Conservation (phyloP, 257 asterid species). For the Solanum bulbocastanum region DNA sequence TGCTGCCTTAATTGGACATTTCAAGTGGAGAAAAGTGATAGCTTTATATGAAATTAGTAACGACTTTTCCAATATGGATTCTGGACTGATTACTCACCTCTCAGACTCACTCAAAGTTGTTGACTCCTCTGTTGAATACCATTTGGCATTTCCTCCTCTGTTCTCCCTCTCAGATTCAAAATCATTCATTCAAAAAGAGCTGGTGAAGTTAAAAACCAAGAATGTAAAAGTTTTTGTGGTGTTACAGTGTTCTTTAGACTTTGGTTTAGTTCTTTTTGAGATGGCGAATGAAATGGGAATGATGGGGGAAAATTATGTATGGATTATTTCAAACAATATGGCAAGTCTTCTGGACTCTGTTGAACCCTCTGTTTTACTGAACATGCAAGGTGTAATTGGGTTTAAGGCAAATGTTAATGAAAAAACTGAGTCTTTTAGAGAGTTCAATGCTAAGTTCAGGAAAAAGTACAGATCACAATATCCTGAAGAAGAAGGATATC, state of each 20-base stretch:
- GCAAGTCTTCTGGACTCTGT: constrained; percentile 39
- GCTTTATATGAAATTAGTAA: constrained; percentile 24
- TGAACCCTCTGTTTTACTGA: constrained; percentile 16
- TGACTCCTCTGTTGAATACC: constrained; percentile 17
- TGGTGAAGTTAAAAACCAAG: constrained; percentile 16
- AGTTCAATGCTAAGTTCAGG: constrained; percentile 24
- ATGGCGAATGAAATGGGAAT: constrained; percentile 37
- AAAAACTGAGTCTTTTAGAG: not conserved
- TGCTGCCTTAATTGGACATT: constrained; percentile 36
- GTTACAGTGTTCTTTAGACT: constrained; percentile 29
- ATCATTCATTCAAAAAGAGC: constrained; percentile 9
- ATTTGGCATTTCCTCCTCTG: constrained; percentile 22
- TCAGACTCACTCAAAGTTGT: constrained; percentile 28
- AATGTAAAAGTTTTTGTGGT: constrained; percentile 23
- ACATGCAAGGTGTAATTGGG: constrained; percentile 56
- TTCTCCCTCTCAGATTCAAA: constrained; percentile 10
- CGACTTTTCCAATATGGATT: constrained; percentile 14
- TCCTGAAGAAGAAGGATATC: constrained; percentile 26
- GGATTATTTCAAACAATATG: constrained; percentile 46
- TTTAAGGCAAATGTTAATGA: constrained; percentile 20
- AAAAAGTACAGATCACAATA: constrained; percentile 22
- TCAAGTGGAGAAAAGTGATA: constrained; percentile 43
- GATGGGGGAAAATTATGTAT: constrained; percentile 45
- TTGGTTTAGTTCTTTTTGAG: constrained; percentile 28
- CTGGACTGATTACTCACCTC: constrained; percentile 19